phyloP scores from a whole-genome alignment of 495 filamentous ascomycete species.

The Penicillium longicatenatum region DNA sequence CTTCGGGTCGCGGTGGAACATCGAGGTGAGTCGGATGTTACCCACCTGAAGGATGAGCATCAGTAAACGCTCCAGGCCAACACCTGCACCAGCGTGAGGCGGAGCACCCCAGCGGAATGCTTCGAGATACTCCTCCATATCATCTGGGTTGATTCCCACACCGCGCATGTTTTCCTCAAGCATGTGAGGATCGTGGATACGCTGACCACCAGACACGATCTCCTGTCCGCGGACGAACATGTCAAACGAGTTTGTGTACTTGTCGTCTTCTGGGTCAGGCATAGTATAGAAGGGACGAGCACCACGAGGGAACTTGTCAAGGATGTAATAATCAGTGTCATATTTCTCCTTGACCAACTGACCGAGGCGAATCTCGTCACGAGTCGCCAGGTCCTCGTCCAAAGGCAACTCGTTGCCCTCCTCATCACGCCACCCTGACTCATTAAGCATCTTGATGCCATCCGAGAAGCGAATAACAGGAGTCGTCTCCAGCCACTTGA shows the following conservation, averaged over 20 bases:
- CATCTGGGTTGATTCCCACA: constrained; percentile 70
- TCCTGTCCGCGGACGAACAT: constrained; percentile 95
- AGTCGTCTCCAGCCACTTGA: constrained; percentile 81
- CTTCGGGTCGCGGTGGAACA: constrained; percentile 84
- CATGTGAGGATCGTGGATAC: constrained; percentile 78
- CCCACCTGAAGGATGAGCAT: constrained; percentile 83
- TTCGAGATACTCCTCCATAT: constrained; percentile 85
- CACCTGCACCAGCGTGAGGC: constrained; percentile 87
- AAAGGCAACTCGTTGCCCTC: constrained; percentile 67
- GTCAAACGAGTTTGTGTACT: constrained; percentile 88
- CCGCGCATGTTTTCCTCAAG: constrained; percentile 77
- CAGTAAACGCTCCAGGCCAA: constrained; percentile 83
- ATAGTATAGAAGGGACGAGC: constrained; percentile 95
- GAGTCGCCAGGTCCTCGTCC: constrained; percentile 77
- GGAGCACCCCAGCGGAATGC: constrained; percentile 87
- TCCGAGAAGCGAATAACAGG: constrained; percentile 80
- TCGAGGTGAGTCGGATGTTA: constrained; percentile 83
- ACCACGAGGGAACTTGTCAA: constrained; percentile 87
- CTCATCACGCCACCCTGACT: constrained; percentile 77
- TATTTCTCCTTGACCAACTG: constrained; percentile 82
- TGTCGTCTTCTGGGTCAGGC: constrained; percentile 73
- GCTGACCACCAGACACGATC: constrained; percentile 87
- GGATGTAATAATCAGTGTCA: constrained; percentile 87
- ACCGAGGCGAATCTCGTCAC: constrained; percentile 86
- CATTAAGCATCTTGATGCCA: constrained; percentile 76